These are phyloP conservation scores for Annulohypoxylon nitens DNA, from an alignment of 495 filamentous ascomycete species.

Conservation along the genomic window DNA sequence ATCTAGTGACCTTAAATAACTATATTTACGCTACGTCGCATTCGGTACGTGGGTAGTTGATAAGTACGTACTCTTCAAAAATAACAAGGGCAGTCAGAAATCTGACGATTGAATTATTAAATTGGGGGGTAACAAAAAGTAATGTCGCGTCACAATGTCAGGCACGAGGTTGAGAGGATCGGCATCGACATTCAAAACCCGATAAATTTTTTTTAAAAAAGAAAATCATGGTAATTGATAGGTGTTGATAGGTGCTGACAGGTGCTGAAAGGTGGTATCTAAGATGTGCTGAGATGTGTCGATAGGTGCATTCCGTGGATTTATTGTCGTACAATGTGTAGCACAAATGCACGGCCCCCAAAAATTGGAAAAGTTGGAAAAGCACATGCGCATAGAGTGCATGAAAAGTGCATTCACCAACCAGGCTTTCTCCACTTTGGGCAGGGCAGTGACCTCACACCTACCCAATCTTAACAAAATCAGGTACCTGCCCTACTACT, in stretches of 20 bases:
- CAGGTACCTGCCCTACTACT: constrained; percentile 42
- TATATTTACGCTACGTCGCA: constrained; percentile 32
- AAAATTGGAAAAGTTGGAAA: constrained; percentile 12
- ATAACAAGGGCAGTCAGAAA: neutral
- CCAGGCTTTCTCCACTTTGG: constrained; percentile 38
- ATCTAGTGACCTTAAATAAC: constrained; percentile 17
- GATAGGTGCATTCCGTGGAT: constrained; percentile 13
- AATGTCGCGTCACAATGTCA: constrained; percentile 17
- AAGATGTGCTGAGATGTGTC: neutral
- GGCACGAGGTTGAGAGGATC: constrained; percentile 11
- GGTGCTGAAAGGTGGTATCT: constrained; percentile 7
- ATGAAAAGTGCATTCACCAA: constrained; percentile 5
- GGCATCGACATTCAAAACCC: constrained; percentile 24
- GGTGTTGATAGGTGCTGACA: neutral
- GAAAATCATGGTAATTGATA: neutral
- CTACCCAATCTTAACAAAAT: constrained; percentile 41
- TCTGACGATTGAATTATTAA: neutral
- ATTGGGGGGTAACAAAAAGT: constrained; percentile 17
- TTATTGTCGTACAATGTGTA: neutral
- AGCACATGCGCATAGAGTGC: constrained; percentile 13
- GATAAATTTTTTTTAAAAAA: constrained; percentile 11
- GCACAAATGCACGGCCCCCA: neutral
- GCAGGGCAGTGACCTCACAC: constrained; percentile 44
- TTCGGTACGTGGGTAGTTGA: neutral
- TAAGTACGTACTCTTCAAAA: constrained; percentile 5